These are phyloP conservation scores for Teunomyces cretensis DNA, from an alignment of 805 yeast species.

Conservation along the genomic window DNA sequence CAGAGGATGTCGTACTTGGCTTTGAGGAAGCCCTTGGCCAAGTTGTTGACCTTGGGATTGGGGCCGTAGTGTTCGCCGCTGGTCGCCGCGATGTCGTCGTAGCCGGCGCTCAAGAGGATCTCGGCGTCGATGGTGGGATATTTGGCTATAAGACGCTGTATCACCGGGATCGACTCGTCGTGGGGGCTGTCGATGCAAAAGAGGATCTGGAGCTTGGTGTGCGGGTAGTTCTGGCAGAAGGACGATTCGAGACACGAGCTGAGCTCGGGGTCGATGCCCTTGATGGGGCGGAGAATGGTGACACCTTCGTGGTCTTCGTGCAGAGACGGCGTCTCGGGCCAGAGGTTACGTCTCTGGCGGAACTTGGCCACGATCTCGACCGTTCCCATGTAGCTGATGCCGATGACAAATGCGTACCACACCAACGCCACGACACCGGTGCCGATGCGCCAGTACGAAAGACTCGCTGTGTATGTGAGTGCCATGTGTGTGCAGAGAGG, in stretches of 20 bases:
- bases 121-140: constrained; percentile 60
- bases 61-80: constrained; percentile 66
- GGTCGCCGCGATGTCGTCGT: constrained; percentile 9
- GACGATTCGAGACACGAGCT: constrained; percentile 65
- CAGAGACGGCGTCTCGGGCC: background rate
- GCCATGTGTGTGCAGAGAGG: background rate
- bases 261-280: constrained; percentile 80
- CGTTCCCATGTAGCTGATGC: constrained; percentile 41
- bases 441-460: constrained; percentile 8
- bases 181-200: constrained; percentile 66
- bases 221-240: constrained; percentile 67
- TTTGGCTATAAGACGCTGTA: constrained; percentile 45
- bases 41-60: constrained; percentile 84
- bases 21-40: constrained; percentile 71
- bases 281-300: constrained; percentile 76
- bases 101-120: constrained; percentile 43
- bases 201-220: constrained; percentile 58
- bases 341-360: constrained; percentile 18
- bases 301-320: constrained; percentile 43
- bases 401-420: constrained; percentile 41
- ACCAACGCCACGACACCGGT: constrained; percentile 20
- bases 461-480: background rate
- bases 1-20: constrained; percentile 77
- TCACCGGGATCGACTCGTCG: constrained; percentile 68
- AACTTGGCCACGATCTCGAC: constrained; percentile 36